Percentiles rank a stretch among this genome's conserved stretches.
phyloP scores from a whole-genome alignment of 1,139 yeast species.

The Debaryomycetaceae sp. region DNA sequence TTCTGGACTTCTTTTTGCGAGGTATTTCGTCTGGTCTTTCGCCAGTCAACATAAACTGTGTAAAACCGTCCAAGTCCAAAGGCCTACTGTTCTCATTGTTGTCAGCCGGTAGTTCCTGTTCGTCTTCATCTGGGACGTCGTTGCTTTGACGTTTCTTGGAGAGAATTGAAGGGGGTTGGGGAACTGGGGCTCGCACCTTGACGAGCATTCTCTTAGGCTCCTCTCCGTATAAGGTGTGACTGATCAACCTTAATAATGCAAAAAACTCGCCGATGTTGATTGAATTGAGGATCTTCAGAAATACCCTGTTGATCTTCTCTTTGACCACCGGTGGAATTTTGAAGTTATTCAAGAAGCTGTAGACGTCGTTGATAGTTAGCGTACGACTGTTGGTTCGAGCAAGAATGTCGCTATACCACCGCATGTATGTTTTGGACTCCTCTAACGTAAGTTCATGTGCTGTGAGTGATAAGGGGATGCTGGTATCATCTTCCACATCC shows the following conservation, averaged over 20 bases:
- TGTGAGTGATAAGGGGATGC: conserved; percentile 59
- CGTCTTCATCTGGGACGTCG: conserved; percentile 32
- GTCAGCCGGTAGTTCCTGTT: conserved; percentile 22
- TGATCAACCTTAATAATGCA: conserved; percentile 62
- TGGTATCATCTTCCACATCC: conserved; percentile 11
- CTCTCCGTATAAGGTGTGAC: conserved; percentile 50
- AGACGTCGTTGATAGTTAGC: conserved; percentile 60
- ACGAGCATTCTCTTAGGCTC: conserved; percentile 52
- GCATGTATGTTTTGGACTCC: conserved; percentile 67
- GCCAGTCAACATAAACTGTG: conserved; percentile 72
- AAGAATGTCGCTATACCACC: conserved; percentile 75
- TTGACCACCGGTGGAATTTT: conserved; percentile 42
- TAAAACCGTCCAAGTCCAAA: conserved; percentile 69
- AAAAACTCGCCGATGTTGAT: conserved; percentile 74
- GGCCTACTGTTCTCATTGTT: conserved; percentile 18
- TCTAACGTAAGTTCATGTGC: conserved; percentile 58
- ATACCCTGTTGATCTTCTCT: conserved; percentile 46
- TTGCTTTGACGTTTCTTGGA: conserved; percentile 51
- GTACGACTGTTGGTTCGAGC: conserved; percentile 55
- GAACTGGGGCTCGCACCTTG: conserved; percentile 52
- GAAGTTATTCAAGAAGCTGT: conserved; percentile 60
- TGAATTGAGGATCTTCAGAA: conserved; percentile 46
- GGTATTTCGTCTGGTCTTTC: conserved; percentile 50
- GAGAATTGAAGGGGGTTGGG: conserved; percentile 66
- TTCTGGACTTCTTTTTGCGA: conserved; percentile 30